Percentiles rank a stretch among this genome's conserved stretches.
Evolutionary conservation across 169 alveolate species (phyloP).

Genomic region (Cryptosporidium ubiquitum): DNA sequence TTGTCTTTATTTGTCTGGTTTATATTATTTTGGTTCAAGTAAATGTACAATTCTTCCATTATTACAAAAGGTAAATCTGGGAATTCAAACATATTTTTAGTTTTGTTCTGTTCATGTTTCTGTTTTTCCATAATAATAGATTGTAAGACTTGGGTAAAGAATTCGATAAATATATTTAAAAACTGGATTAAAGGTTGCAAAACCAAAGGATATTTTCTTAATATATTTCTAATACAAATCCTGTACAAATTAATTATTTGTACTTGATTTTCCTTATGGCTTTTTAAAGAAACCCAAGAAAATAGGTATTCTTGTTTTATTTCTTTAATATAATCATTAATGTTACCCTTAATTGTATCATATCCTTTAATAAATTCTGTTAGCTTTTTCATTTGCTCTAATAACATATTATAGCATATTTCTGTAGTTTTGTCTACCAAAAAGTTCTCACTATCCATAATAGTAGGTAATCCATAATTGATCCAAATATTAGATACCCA

Average conservation of each 20-base stretch:
- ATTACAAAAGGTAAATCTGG: constrained; percentile 66
- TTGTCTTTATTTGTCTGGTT: background rate
- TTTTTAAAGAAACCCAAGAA: constrained; percentile 53
- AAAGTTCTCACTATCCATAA: constrained; percentile 48
- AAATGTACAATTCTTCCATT: constrained; percentile 36
- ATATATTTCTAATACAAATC: constrained; percentile 23
- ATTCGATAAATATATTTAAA: constrained; percentile 36
- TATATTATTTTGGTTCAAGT: constrained; percentile 33
- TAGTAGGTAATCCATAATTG: constrained; percentile 58
- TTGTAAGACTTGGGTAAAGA: background rate
- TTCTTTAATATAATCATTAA: constrained; percentile 1
- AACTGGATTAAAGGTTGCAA: constrained; percentile 36
- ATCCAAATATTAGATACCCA: constrained; percentile 63
- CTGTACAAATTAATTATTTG: constrained; percentile 28
- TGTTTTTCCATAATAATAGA: background rate
- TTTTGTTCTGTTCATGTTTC: background rate
- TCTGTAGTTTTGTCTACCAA: constrained; percentile 56
- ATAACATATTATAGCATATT: constrained; percentile 32
- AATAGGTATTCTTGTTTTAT: constrained; percentile 32
- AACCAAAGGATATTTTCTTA: constrained; percentile 52
- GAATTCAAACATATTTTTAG: constrained; percentile 1
- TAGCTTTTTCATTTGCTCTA: constrained; percentile 46
- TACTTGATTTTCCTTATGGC: constrained; percentile 60
- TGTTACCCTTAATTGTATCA: background rate
- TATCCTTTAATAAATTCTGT: constrained; percentile 5